Evolutionary conservation across 345 rosid species (phyloP).

Genomic region (Raphanus raphanistrum): DNA sequence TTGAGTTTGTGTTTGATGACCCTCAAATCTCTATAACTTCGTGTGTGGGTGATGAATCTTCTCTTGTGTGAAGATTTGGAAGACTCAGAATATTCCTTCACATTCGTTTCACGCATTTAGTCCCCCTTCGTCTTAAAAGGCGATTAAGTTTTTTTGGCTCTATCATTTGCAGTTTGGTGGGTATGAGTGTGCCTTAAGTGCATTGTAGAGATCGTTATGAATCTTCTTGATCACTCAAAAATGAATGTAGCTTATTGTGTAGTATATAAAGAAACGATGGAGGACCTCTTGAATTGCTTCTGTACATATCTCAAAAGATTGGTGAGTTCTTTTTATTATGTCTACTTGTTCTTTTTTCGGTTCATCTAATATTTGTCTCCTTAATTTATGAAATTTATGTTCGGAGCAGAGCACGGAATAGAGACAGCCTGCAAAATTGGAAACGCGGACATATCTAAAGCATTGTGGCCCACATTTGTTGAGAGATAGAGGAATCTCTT

Average conservation of each 20-base stretch:
- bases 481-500: not conserved
- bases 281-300: not conserved
- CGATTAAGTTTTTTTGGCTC: not conserved
- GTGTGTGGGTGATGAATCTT: not conserved
- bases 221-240: conserved; percentile 3
- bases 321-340: not conserved
- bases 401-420: not conserved
- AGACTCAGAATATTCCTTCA: not conserved
- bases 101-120: not conserved
- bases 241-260: conserved; percentile 2
- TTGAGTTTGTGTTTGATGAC: not conserved
- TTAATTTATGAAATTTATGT: not conserved
- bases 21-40: not conserved
- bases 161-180: not conserved
- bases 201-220: not conserved
- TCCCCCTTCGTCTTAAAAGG: not conserved
- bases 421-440: not conserved
- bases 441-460: not conserved
- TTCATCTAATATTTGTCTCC: not conserved
- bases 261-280: not conserved
- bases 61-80: not conserved
- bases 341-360: not conserved
- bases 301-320: conserved; percentile 7
- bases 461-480: not conserved
- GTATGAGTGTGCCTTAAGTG: not conserved